phyloP scores from a whole-genome alignment of 2,329 filamentous ascomycete genomes.

The Pestalotiopsis sp. region DNA sequence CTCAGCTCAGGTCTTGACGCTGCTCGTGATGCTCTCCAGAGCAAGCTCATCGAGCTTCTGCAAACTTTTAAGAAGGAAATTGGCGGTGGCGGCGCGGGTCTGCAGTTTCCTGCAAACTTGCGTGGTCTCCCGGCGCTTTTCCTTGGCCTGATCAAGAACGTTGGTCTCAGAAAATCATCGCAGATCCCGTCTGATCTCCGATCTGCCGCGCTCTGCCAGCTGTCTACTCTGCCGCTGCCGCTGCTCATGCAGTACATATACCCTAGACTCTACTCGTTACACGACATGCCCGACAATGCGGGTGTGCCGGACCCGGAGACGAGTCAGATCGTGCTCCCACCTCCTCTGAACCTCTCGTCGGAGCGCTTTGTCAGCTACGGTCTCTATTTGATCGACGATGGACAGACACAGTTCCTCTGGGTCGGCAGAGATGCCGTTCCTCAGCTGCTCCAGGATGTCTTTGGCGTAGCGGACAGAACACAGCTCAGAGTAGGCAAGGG shows the following conservation, averaged over 20 bases:
- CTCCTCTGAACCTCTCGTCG: constrained; percentile 82
- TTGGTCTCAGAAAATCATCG: constrained; percentile 87
- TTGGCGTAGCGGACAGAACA: constrained; percentile 81
- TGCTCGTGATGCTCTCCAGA: constrained; percentile 86
- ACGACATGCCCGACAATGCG: constrained; percentile 95
- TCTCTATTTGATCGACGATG: constrained; percentile 94
- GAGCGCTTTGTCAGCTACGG: constrained; percentile 87
- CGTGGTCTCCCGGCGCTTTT: constrained; percentile 88
- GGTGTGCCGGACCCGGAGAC: constrained; percentile 84
- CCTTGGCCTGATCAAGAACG: constrained; percentile 93
- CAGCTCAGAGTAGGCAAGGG: constrained; percentile 92
- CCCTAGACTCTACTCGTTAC: constrained; percentile 80
- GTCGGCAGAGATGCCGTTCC: constrained; percentile 90
- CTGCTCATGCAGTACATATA: constrained; percentile 94
- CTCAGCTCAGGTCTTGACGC: constrained; percentile 86
- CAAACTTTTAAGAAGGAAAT: constrained; percentile 97
- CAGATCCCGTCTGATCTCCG: constrained; percentile 94
- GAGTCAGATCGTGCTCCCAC: constrained; percentile 86
- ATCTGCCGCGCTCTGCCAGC: constrained; percentile 86
- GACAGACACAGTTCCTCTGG: constrained; percentile 97
- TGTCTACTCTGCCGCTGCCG: constrained; percentile 91
- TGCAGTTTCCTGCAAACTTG: constrained; percentile 93
- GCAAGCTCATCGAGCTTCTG: constrained; percentile 88
- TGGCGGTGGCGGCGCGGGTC: constrained; percentile 81
- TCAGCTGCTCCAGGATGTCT: constrained; percentile 86